phyloP scores from a whole-genome alignment of 306 rosid genomes.

The Fragaria ananassa region DNA sequence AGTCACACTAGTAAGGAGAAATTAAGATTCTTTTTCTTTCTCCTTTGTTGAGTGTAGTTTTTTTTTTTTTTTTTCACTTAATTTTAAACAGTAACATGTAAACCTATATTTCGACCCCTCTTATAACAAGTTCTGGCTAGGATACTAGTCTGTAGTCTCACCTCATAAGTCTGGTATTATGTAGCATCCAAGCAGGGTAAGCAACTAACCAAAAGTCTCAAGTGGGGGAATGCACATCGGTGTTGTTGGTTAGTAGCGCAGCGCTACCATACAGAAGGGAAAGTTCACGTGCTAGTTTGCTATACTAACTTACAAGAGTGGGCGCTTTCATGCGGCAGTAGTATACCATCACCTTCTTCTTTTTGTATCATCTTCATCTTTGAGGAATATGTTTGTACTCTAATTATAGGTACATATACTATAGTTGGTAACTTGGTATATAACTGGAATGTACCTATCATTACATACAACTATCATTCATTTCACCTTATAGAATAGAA shows the following conservation, averaged over 20 bases:
- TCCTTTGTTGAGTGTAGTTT: too few species aligned
- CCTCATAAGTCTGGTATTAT: too few species aligned
- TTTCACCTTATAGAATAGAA: too few species aligned
- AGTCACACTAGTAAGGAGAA: too few species aligned
- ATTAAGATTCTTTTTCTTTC: too few species aligned
- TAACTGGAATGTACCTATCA: not conserved
- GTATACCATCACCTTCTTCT: constrained; percentile 7
- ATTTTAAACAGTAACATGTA: too few species aligned
- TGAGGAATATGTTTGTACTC: not conserved
- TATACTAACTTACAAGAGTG: not conserved
- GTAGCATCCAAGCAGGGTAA: too few species aligned
- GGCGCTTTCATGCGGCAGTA: not conserved
- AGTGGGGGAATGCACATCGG: constrained; percentile 19
- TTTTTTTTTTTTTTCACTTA: too few species aligned
- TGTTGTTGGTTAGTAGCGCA: not conserved
- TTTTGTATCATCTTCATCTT: not conserved
- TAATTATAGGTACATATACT: not conserved
- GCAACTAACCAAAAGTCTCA: not conserved
- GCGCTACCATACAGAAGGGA: constrained; percentile 8
- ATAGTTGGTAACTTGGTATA: not conserved
- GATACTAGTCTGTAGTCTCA: too few species aligned
- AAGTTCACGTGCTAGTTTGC: constrained; percentile 36
- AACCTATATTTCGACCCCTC: too few species aligned
- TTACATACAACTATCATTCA: not conserved
- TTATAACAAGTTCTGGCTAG: too few species aligned